These are phyloP conservation scores for Aspergillus affinis DNA, from an alignment of 495 filamentous ascomycete species.

Conservation along the genomic window DNA sequence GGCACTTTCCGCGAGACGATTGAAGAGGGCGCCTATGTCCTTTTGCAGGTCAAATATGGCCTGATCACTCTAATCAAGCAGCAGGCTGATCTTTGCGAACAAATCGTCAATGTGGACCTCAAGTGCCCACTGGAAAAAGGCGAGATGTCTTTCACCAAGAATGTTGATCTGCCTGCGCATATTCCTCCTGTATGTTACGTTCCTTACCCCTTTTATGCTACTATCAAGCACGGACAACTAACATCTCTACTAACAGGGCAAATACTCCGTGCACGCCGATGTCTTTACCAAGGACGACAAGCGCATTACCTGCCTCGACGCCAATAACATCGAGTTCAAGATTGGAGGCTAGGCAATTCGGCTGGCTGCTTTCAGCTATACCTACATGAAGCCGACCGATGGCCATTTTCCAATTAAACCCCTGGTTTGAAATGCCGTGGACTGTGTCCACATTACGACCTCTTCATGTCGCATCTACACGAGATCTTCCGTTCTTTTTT, in stretches of 20 bases:
- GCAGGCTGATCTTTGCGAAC: conserved; percentile 78
- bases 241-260: conserved; percentile 58
- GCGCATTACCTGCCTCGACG: conserved; percentile 81
- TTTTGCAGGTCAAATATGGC: conserved; percentile 85
- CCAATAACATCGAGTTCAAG: conserved; percentile 44
- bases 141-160: conserved; percentile 67
- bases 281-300: conserved; percentile 67
- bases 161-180: conserved; percentile 79
- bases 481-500: conserved; percentile 1
- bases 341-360: conserved; percentile 13
- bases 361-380: not conserved
- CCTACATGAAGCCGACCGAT: not conserved
- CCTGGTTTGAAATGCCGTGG: not conserved
- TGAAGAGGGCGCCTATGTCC: conserved; percentile 73
- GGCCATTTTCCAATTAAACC: not conserved
- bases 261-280: conserved; percentile 84
- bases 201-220: not conserved
- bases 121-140: conserved; percentile 85
- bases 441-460: conserved; percentile 1
- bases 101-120: conserved; percentile 83
- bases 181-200: conserved; percentile 76
- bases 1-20: conserved; percentile 70
- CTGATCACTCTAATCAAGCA: conserved; percentile 84
- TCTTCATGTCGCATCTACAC: conserved; percentile 4
- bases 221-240: not conserved